These are phyloP conservation scores for Lathyrus aphaca DNA, from an alignment of 306 rosid species.

Conservation along the genomic window DNA sequence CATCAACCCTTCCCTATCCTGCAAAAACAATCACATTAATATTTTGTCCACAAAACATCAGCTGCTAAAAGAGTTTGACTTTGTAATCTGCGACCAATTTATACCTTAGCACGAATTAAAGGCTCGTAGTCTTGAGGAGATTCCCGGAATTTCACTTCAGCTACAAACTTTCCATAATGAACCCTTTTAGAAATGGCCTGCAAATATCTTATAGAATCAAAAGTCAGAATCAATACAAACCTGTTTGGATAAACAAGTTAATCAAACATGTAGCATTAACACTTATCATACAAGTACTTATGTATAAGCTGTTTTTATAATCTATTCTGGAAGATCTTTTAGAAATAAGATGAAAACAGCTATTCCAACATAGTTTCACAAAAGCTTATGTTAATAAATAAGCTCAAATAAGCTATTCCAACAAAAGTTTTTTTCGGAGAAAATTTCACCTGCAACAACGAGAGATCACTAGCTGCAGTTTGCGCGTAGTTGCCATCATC, in stretches of 20 bases:
- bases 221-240: conserved; percentile 4
- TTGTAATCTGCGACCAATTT: background rate
- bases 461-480: conserved; percentile 87
- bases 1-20: conserved; percentile 84
- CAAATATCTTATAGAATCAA: conserved; percentile 16
- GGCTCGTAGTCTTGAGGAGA: conserved; percentile 78
- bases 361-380: background rate
- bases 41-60: background rate
- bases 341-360: background rate
- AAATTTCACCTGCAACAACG: conserved; percentile 71
- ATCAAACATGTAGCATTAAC: background rate
- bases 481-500: conserved; percentile 88
- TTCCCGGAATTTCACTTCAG: conserved; percentile 86
- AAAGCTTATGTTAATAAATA: background rate
- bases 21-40: conserved; percentile 18
- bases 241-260: background rate
- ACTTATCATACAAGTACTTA: background rate
- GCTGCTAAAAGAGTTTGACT: background rate
- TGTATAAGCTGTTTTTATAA: background rate
- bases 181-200: conserved; percentile 93
- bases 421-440: background rate
- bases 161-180: conserved; percentile 91
- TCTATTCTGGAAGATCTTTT: background rate
- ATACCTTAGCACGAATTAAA: conserved; percentile 79
- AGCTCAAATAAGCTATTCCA: background rate